Evolutionary conservation across 306 rosid genomes (phyloP).

Genomic region (Vigna reflexopilosa): DNA sequence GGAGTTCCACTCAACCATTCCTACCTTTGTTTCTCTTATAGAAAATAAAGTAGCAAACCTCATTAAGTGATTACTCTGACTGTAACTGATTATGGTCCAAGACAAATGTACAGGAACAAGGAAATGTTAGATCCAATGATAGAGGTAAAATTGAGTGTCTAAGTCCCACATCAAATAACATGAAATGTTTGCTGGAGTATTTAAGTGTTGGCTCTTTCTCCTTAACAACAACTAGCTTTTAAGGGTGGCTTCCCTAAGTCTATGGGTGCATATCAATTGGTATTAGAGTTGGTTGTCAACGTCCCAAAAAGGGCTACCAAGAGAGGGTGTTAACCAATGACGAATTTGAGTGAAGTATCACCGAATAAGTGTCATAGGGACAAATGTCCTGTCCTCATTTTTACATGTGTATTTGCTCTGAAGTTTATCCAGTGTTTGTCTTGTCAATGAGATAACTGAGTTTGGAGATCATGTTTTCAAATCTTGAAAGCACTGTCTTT

Average conservation of each 20-base stretch:
- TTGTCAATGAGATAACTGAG: not conserved
- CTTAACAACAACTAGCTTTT: too few relatives aligned
- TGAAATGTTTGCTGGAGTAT: too few relatives aligned
- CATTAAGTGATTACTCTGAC: conserved; percentile 2
- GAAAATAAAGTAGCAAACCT: conserved; percentile 14
- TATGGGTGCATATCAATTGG: too few relatives aligned
- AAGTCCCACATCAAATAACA: too few relatives aligned
- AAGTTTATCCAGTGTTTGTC: conserved; percentile 21
- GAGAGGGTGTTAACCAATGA: too few relatives aligned
- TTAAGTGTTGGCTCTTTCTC: too few relatives aligned
- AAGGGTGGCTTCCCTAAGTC: too few relatives aligned
- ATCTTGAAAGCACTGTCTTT: not conserved
- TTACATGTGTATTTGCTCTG: not conserved
- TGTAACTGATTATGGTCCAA: not conserved
- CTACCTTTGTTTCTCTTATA: conserved; percentile 22
- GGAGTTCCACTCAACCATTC: conserved; percentile 3
- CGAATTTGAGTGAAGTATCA: too few relatives aligned
- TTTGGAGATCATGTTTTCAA: not conserved
- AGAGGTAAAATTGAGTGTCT: too few relatives aligned
- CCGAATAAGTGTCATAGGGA: not conserved
- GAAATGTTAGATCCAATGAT: conserved; percentile 1
- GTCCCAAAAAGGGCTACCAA: too few relatives aligned
- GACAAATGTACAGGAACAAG: conserved; percentile 15
- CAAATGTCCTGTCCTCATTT: not conserved
- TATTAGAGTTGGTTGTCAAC: too few relatives aligned